Evolutionary conservation across 2,329 filamentous ascomycete genomes (phyloP).

Genomic region (Alternaria dauci): DNA sequence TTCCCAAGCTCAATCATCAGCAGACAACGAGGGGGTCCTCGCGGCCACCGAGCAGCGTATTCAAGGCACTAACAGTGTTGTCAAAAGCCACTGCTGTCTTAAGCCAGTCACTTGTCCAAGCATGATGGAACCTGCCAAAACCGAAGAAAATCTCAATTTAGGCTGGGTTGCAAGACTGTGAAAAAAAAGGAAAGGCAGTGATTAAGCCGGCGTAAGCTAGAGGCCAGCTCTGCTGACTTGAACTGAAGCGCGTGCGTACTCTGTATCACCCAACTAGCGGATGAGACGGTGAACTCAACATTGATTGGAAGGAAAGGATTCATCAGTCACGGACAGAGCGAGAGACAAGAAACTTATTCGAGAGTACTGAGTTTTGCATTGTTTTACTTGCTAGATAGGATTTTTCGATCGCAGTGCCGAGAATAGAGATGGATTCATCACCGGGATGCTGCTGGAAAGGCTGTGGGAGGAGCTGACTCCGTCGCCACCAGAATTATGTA

Average conservation of each 20-base stretch:
- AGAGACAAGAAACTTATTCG: background rate
- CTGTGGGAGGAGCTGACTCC: conserved; percentile 5
- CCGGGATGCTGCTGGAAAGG: conserved; percentile 5
- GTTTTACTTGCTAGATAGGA: conserved; percentile 3
- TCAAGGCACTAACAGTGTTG: background rate
- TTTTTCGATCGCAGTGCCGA: conserved; percentile 1
- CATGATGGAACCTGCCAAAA: background rate
- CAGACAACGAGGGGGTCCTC: background rate
- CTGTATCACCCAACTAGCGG: conserved; percentile 7
- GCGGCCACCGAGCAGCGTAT: background rate
- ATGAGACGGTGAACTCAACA: background rate
- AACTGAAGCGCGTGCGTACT: conserved; percentile 9
- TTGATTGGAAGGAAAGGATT: background rate
- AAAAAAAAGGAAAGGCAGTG: background rate
- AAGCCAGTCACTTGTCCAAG: background rate
- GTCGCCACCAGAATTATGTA: conserved; percentile 27
- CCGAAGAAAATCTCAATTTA: background rate
- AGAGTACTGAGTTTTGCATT: conserved; percentile 9
- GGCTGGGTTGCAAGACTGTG: conserved; percentile 1
- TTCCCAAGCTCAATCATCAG: background rate
- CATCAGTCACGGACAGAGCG: background rate
- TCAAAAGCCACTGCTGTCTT: background rate
- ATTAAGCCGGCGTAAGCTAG: background rate
- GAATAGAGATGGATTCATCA: conserved; percentile 1
- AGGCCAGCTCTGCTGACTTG: background rate